These are phyloP conservation scores for Hagleromyces aurorensis DNA, from an alignment of 805 yeast species.

Conservation along the genomic window DNA sequence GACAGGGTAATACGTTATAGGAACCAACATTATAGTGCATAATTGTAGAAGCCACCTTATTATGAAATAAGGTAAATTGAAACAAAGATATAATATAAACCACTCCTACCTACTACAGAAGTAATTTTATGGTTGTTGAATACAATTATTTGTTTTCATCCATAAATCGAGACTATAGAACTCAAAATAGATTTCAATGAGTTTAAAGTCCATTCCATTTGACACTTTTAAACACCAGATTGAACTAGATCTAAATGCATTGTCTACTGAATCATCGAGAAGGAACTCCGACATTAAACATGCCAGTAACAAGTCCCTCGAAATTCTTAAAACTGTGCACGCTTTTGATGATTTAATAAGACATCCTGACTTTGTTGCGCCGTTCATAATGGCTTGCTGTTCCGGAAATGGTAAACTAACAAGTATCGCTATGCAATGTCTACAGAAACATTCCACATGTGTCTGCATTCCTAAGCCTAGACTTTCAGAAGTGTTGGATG, in stretches of 20 bases:
- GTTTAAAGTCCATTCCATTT: too few species aligned
- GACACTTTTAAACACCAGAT: conserved; percentile 28
- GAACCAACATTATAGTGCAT: too few species aligned
- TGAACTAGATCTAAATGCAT: conserved; percentile 46
- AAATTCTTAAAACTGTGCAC: conserved; percentile 34
- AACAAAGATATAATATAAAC: too few species aligned
- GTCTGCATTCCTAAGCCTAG: conserved; percentile 47
- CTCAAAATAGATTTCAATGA: too few species aligned
- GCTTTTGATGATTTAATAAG: conserved; percentile 32
- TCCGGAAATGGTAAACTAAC: conserved; percentile 69
- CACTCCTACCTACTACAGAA: too few species aligned
- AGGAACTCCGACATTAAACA: conserved; percentile 60
- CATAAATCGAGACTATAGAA: too few species aligned
- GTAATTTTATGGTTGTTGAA: too few species aligned
- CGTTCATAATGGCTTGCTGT: conserved; percentile 65
- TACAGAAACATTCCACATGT: conserved; percentile 53
- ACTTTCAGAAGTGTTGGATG: conserved; percentile 50
- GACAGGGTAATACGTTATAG: too few species aligned
- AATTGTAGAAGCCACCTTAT: too few species aligned
- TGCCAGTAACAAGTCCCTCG: conserved; percentile 47
- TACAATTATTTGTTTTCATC: too few species aligned
- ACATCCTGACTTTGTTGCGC: conserved; percentile 50
- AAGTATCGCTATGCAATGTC: conserved; percentile 60
- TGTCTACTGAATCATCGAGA: conserved; percentile 65
- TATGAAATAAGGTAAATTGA: too few species aligned